Evolutionary conservation across 495 filamentous ascomycete genomes (phyloP).

Genomic region (Neurospora sp.): DNA sequence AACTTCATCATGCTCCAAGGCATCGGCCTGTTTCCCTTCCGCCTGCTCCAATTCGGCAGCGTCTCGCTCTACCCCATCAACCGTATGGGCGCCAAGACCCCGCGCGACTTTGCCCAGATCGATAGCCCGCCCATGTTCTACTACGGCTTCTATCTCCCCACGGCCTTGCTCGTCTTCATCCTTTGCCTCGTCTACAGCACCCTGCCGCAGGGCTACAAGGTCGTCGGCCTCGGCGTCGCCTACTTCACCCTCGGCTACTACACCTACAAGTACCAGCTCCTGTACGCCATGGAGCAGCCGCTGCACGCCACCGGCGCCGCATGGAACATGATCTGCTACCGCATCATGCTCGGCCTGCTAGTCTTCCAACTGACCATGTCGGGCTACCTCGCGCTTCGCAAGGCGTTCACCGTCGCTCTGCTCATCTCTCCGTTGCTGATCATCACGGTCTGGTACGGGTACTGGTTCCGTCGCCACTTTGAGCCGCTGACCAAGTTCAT

Average conservation of each 20-base stretch:
- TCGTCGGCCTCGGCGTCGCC: conserved; percentile 70
- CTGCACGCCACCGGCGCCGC: conserved; percentile 90
- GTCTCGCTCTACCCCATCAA: conserved; percentile 76
- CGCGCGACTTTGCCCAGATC: conserved; percentile 81
- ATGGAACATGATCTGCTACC: conserved; percentile 92
- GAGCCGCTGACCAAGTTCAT: conserved; percentile 86
- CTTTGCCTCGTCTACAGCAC: conserved; percentile 93
- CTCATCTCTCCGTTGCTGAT: conserved; percentile 67
- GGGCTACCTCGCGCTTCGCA: conserved; percentile 67
- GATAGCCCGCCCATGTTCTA: conserved; percentile 78
- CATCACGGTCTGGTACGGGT: conserved; percentile 75
- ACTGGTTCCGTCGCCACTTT: conserved; percentile 63
- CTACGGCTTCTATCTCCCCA: conserved; percentile 92
- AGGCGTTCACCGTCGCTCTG: conserved; percentile 57
- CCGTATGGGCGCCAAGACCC: conserved; percentile 71
- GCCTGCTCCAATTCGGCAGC: conserved; percentile 81
- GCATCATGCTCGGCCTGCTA: conserved; percentile 70
- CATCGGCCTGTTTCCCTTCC: conserved; percentile 83
- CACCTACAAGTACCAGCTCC: conserved; percentile 94
- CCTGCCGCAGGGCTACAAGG: conserved; percentile 69
- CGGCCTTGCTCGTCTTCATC: conserved; percentile 81
- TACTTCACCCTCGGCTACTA: conserved; percentile 89
- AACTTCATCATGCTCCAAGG: conserved; percentile 94
- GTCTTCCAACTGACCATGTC: conserved; percentile 89
- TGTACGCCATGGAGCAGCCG: conserved; percentile 97